Evolutionary conservation across 495 filamentous ascomycete genomes (phyloP), one percentile per base, ranked within the genome.

Genomic region (Viridothelium virens): DNA sequence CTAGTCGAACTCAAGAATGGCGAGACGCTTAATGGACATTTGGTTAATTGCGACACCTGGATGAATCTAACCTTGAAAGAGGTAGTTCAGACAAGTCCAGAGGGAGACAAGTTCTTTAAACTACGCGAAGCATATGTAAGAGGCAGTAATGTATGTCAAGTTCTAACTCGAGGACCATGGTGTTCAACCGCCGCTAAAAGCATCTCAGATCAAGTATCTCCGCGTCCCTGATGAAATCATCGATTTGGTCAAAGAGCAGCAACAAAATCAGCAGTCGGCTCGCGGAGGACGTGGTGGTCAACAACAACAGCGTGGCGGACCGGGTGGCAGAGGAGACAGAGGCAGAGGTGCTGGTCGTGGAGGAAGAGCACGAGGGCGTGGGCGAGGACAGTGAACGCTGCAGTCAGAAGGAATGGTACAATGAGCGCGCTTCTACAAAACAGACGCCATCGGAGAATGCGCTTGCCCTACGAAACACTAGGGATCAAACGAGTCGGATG

Each of bases 1-100:
- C 90, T 97, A 63, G 94, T 98, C 53, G 94, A 98, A 82, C 90
- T 98, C 68, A 98, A 98, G 83, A 96, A 93, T 71, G 95, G 94
- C 77, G 95, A 97, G 76, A 97, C 93, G 0, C 82, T 97, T 61
- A 98, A 97, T 78, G 94, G 94, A 70, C 91, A 96, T 74, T 82
- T 98, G 64, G 87, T 96, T 75, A 92, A 86, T 74, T 97, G 91
- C 83, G 94, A 98, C 77, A 97, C 91, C 46, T 98, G 92, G 91
- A 98, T 98, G 94, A 98, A 98, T 77, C 77, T 98, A 62, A 97
- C 93, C 25, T 79, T 98, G 74, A 92, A 92, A 74, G 94, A 97
- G 73, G 95, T 98, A 9, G 90, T 97, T n/a, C 92, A 97, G 79
- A 98, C 94, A 6, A 95, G 89, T 72, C 85, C 92, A 36, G 95